These are phyloP conservation scores for Cutaneotrichosporon cavernicola DNA, from an alignment of 1,284 basidiomycete species.

Conservation along the genomic window DNA sequence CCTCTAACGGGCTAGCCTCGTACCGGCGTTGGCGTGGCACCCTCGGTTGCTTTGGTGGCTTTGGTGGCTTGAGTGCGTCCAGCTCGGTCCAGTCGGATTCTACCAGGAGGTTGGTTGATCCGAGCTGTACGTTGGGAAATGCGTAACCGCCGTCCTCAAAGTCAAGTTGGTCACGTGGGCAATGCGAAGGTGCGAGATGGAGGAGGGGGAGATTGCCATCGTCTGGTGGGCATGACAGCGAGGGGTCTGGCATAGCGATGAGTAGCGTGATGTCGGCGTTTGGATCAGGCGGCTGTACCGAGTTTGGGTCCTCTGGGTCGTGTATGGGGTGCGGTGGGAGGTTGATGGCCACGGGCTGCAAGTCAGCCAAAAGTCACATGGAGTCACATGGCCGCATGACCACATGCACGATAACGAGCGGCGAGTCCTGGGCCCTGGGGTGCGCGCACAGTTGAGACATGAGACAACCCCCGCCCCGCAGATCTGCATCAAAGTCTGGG, in stretches of 20 bases:
- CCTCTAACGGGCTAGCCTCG: conserved; percentile 13
- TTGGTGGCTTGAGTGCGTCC: conserved; percentile 17
- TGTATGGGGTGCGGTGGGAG: conserved; percentile 6
- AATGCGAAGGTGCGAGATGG: background rate
- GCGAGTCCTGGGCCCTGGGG: background rate
- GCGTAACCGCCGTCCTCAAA: conserved; percentile 15
- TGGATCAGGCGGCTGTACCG: background rate
- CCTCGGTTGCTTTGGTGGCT: conserved; percentile 4
- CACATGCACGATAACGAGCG: background rate
- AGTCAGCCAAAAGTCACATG: background rate
- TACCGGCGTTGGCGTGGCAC: background rate
- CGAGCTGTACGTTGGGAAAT: conserved; percentile 16
- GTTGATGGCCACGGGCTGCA: conserved; percentile 13
- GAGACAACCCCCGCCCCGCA: background rate
- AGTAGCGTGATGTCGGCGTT: conserved; percentile 22
- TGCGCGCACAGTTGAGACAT: background rate
- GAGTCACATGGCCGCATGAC: background rate
- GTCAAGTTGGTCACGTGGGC: background rate
- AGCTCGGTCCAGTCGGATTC: conserved; percentile 16
- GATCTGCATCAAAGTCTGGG: background rate
- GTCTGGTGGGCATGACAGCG: background rate
- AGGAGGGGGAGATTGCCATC: conserved; percentile 6
- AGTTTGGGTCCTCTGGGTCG: background rate
- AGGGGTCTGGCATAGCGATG: conserved; percentile 26
- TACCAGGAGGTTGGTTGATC: background rate